Evolutionary conservation across 2,329 filamentous ascomycete species (phyloP), one percentile per base, ranked within the genome.

Genomic region (Aspergillus pseudonomiae): DNA sequence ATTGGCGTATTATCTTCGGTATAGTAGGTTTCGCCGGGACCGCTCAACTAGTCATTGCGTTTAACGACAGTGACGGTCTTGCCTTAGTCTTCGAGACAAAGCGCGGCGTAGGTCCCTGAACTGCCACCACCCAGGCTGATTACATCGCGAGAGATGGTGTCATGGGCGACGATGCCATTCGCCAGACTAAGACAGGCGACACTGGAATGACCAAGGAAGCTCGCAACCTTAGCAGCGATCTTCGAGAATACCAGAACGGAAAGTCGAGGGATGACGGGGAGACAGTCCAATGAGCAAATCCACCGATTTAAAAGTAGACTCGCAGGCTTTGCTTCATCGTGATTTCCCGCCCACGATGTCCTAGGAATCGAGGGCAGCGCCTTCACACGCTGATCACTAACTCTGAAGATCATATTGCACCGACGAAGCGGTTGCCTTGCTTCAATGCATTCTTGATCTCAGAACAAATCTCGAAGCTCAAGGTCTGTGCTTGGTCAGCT

Each of bases 61-160:
- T 76, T 73, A 26, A 77, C 61, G 5, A 75, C 58, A 3, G 65
- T 67, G 12, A 75, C 65, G 10, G 61, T 70, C 24, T 71, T 67
- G 36, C 68, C 65, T 43, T 67, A 57, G 43, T 73, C 68, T 28
- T 65, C 65, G 12, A 77, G 66, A 9, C 65, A 65, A 26, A 75
- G 62, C 19, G 74, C 73, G 9, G 72, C 70, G 56, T 74, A 76
- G 14, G 71, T 74, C 30, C 71, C 75, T 7, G 69, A 63, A 9
- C 69, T 66, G 28, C 73, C 73, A 54, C 73, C 73, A 57, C 74
- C 75, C 43, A 77, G 68, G 26, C 75, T 70, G 16, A 60, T 64
- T 12, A 75, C 66, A 63, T 76, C 64, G 32, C 71, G 54, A 24
- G 43, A 21, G 3, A 46, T 24, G 21, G 21, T 46, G 43, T 24